Evolutionary conservation across 1,284 basidiomycete genomes (phyloP), one percentile per base, ranked within the genome.

Genomic region (Trametes versicolor): DNA sequence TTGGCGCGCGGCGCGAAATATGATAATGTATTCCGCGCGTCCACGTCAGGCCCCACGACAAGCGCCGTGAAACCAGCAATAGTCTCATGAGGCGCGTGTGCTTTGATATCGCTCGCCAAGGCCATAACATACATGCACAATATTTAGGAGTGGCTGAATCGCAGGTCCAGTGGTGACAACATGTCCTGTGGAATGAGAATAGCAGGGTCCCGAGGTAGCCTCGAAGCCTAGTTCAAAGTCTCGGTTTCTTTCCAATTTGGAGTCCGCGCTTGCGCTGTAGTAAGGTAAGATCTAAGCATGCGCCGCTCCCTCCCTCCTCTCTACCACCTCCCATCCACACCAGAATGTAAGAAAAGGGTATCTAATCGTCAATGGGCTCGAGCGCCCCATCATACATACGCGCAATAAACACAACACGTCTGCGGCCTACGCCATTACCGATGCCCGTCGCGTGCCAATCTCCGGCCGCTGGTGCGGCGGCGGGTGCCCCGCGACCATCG

Each of bases 401-500:
- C 27, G 10, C 15, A 39, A 57, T 57, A 57, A 48, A 55, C 23
- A 21, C 19, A n/a, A 43, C 39, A 54, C 12, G 21, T 10, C 53
- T 41, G 23, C 39, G 12, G 37, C 34, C 54, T n/a, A 70, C 59
- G 66, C 69, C 8, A 65, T 63, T 25, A 71, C 60, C 15, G 68
- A 58, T 12, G 70, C 64, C 49, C 67, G 64, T 19, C 54, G 47
- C 9, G 59, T 50, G 23, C 60, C 54, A 15, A 55, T 39, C 36
- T 60, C 68, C 39, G 65, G 59, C 6, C 51, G 62, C 45, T 63
- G 62, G 13, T 67, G 67, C 34, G 67, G 68, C 8, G 65, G 66
- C 49, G 62, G 50, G 58, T 71, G 71, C 45, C 67, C 68, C 37
- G 66, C 66, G 19, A 48, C 66, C 68, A 75, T 71, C 12, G 74